These are phyloP conservation scores for Plasmodium knowlesi DNA, from an alignment of 169 alveolate genomes.

Conservation along the genomic window DNA sequence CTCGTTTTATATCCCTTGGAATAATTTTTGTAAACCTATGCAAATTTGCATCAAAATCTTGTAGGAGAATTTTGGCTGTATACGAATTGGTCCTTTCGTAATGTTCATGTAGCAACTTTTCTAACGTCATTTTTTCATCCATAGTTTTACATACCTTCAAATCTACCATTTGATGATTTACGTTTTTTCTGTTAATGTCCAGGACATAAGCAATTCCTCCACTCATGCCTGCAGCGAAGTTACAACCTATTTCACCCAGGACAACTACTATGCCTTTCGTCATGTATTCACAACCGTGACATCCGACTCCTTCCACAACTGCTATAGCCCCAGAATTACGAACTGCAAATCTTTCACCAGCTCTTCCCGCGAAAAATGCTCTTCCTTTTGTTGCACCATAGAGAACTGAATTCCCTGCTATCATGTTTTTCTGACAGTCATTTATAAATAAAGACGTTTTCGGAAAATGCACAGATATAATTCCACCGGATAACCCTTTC, in stretches of 20 bases:
- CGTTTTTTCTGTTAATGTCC: slow-evolving; percentile 75
- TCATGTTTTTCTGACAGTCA: slow-evolving; percentile 78
- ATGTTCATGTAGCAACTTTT: slow-evolving; percentile 76
- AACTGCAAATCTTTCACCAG: slow-evolving; percentile 88
- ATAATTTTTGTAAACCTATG: slow-evolving; percentile 73
- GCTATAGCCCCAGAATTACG: slow-evolving; percentile 88
- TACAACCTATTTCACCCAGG: slow-evolving; percentile 84
- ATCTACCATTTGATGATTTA: slow-evolving; percentile 78
- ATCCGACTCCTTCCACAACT: slow-evolving; percentile 88
- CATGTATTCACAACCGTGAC: slow-evolving; percentile 90
- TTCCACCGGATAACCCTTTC: slow-evolving; percentile 87
- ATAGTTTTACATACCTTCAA: slow-evolving; percentile 76
- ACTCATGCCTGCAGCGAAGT: slow-evolving; percentile 90
- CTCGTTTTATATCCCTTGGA: slow-evolving; percentile 78
- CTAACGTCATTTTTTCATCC: slow-evolving; percentile 78
- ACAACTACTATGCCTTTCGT: slow-evolving; percentile 87
- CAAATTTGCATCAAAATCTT: slow-evolving; percentile 63
- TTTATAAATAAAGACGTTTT: slow-evolving; percentile 50
- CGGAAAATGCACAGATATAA: slow-evolving; percentile 80
- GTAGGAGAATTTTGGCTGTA: slow-evolving; percentile 74
- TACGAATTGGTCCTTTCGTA: slow-evolving; percentile 74
- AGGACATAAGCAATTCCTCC: slow-evolving; percentile 86
- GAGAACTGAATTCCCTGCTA: slow-evolving; percentile 85
- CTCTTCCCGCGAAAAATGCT: slow-evolving; percentile 86
- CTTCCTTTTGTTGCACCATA: slow-evolving; percentile 88